Base-by-base conservation (phyloP, 108 stramenopile genomes). In the Pseudonitzschia multistriata region DNA sequence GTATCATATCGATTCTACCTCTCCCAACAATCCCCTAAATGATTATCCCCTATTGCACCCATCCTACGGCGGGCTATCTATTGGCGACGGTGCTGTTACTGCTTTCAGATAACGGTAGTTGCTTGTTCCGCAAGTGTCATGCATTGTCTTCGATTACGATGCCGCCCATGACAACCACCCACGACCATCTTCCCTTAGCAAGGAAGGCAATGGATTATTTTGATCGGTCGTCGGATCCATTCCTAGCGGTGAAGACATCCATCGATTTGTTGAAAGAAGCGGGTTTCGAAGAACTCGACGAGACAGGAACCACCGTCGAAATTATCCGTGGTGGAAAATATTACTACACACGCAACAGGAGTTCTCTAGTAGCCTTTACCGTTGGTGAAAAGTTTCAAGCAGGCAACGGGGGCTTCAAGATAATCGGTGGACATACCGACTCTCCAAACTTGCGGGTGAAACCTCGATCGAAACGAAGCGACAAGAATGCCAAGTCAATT, bases 361-460 rank as follows among this genome's bases (percentile, higher is more conserved):
- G 84, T 29, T 92, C 94, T 3, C 62, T 98, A 19, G 93, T 97
- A 0, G 96, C 96, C n/a, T 97, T 98, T 74, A 70, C 81, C 8
- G 82, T 98, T 10, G 97, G 97, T n/a, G 82, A 85, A 62, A 39
- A 77, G 11, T 92, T 80, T 63, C 68, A 81, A 39, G 59, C 68
- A 8, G 87, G 76, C 6, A 3, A 33, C 28, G 79, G 73, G 22
- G 96, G 92, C 1, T 97, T 96, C 74, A 90, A 92, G 62, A 86
- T 97, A 40, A 88, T 97, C 66, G 98, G 96, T 11, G 95, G 92
- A 27, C 97, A 98, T 71, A 96, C 97, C 15, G 97, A 96, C 74
- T 83, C 82, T 28, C 97, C 97, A 10, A 96, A 96, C 74, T 80
- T 97, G 21, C 89, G 84, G 68, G 78, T 98, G 39, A 97, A 97